A percentile compares a stretch with the other conserved stretches of the same genome.
Evolutionary conservation across 768 basidiomycete species (phyloP).

Genomic region (Suillus lakei): DNA sequence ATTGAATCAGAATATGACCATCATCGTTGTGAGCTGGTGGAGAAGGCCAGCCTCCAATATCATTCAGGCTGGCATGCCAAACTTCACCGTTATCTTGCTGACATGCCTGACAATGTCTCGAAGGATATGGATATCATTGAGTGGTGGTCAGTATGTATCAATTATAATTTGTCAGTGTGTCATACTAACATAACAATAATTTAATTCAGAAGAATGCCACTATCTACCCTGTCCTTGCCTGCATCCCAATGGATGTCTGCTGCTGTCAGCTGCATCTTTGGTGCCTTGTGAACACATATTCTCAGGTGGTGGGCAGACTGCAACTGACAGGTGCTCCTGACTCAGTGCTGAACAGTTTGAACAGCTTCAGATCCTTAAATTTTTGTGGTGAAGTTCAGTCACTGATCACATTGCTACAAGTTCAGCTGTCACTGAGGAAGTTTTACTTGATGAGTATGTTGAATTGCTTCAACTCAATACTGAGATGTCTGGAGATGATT

Average conservation of each 20-base stretch:
- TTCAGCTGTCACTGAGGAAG: slow-evolving; percentile 11
- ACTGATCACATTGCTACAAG: slow-evolving; percentile 8
- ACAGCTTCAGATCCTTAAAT: slow-evolving; percentile 17
- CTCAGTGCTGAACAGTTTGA: slow-evolving; percentile 14
- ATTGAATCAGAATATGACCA: not conserved
- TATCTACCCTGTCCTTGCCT: slow-evolving; percentile 5
- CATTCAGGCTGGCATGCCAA: not conserved
- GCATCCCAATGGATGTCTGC: slow-evolving; percentile 3
- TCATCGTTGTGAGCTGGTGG: not conserved
- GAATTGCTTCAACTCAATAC: slow-evolving; percentile 1
- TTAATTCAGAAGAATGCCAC: not conserved
- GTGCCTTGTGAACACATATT: slow-evolving; percentile 20
- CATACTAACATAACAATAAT: slow-evolving; percentile 2
- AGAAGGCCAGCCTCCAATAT: not conserved
- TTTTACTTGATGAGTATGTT: slow-evolving; percentile 7
- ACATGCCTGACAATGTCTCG: slow-evolving; percentile 13
- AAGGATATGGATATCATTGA: slow-evolving; percentile 20
- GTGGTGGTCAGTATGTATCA: slow-evolving; percentile 18
- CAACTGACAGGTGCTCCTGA: not conserved
- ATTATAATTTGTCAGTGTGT: not conserved
- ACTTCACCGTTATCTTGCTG: slow-evolving; percentile 18
- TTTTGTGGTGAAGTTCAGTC: slow-evolving; percentile 11
- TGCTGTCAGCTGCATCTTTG: slow-evolving; percentile 13
- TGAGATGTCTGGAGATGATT: not conserved
- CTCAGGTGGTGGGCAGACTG: slow-evolving; percentile 13